phyloP scores from a whole-genome alignment of 2,329 filamentous ascomycete genomes.

The Torrubiellomyces zombiae region DNA sequence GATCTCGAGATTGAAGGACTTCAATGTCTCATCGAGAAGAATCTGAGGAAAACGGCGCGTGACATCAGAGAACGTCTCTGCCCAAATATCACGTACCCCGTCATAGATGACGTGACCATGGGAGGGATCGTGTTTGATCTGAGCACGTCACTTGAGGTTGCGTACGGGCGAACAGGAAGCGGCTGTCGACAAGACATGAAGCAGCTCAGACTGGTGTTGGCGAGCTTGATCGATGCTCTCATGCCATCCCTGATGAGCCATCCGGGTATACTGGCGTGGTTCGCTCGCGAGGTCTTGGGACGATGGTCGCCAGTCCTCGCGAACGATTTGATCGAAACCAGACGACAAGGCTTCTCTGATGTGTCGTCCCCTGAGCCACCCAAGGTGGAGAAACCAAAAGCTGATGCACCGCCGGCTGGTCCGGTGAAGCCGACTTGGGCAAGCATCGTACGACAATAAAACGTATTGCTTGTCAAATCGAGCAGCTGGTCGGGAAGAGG shows the following conservation, averaged over 20 bases:
- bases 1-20: slow-evolving; percentile 13
- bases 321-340: slow-evolving; percentile 11
- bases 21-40: slow-evolving; percentile 10
- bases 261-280: slow-evolving; percentile 8
- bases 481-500: too few species aligned
- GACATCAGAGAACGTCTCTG: slow-evolving; percentile 9
- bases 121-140: slow-evolving; percentile 11
- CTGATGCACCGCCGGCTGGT: too few species aligned
- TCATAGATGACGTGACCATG: slow-evolving; percentile 8
- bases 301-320: slow-evolving; percentile 9
- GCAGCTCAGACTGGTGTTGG: slow-evolving; percentile 16
- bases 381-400: too few species aligned
- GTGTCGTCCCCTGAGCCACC: too few species aligned
- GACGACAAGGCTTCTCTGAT: too few species aligned
- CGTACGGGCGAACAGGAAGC: slow-evolving; percentile 11
- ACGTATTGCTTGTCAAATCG: too few species aligned
- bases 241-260: slow-evolving; percentile 11
- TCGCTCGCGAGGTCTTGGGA: slow-evolving; percentile 11
- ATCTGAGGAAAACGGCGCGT: slow-evolving; percentile 11
- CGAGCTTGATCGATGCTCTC: slow-evolving; percentile 12
- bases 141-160: slow-evolving; percentile 12
- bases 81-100: slow-evolving; percentile 4
- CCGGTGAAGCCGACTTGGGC: too few species aligned
- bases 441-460: too few species aligned
- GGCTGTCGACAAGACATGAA: slow-evolving; percentile 10